Evolutionary conservation across 345 rosid species (phyloP).

Genomic region (Eucalyptus virginea): DNA sequence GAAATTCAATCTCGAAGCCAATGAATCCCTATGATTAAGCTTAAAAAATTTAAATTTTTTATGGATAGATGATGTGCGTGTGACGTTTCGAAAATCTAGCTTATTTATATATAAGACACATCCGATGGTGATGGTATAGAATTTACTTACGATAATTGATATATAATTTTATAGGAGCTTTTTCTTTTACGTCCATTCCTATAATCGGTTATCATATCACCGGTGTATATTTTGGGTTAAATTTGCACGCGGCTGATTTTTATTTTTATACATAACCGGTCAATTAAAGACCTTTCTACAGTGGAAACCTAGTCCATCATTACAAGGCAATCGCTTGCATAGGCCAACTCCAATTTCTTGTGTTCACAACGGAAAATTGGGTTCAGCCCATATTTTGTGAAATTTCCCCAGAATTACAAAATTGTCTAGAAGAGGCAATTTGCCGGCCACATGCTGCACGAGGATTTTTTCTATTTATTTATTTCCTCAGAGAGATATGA

Average conservation of each 20-base stretch:
- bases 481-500: neutral
- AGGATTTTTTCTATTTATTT: neutral
- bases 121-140: rapidly evolving
- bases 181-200: neutral
- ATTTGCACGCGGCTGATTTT: neutral
- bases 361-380: neutral
- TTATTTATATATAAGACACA: too few species aligned
- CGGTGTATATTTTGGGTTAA: rapidly evolving
- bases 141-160: too few species aligned
- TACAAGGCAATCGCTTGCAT: neutral
- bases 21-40: neutral
- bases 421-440: neutral
- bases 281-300: neutral
- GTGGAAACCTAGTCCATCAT: neutral
- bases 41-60: too few species aligned
- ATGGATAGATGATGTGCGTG: rapidly evolving
- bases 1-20: neutral
- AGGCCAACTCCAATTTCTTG: neutral
- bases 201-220: neutral
- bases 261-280: neutral
- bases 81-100: rapidly evolving
- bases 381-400: neutral
- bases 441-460: neutral
- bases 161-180: too few species aligned
- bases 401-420: neutral